These are phyloP conservation scores for Chalciporus sp. DNA, from an alignment of 1,284 basidiomycete genomes.

Conservation along the genomic window DNA sequence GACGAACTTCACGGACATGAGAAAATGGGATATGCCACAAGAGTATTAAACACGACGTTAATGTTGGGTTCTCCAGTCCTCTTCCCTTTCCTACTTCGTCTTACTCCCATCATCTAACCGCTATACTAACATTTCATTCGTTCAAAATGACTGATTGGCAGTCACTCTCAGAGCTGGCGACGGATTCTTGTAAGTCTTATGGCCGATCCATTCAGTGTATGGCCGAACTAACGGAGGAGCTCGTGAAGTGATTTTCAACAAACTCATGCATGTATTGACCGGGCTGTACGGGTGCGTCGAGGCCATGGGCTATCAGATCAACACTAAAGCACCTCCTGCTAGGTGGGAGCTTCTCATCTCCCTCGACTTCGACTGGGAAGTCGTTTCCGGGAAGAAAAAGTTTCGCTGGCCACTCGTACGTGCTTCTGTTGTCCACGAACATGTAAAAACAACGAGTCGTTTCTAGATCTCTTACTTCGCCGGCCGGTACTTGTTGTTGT, in stretches of 20 bases:
- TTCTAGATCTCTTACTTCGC: slow-evolving; percentile 33
- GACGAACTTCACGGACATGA: slow-evolving; percentile 11
- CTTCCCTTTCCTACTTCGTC: slow-evolving; percentile 5
- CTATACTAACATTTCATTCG: slow-evolving; percentile 1
- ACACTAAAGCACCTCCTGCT: slow-evolving; percentile 1
- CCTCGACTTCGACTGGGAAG: slow-evolving; percentile 33
- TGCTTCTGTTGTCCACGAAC: background rate
- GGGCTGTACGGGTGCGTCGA: slow-evolving; percentile 32
- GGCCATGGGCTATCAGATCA: background rate
- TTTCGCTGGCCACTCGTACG: slow-evolving; percentile 37
- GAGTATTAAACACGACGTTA: slow-evolving; percentile 11
- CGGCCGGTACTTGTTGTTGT: slow-evolving; percentile 34
- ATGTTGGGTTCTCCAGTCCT: slow-evolving; percentile 8
- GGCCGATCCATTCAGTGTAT: background rate
- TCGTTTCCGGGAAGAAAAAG: slow-evolving; percentile 32
- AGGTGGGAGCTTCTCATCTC: slow-evolving; percentile 37
- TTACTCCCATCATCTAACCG: background rate
- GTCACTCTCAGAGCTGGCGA: slow-evolving; percentile 24
- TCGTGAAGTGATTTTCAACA: slow-evolving; percentile 27
- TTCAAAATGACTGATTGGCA: slow-evolving; percentile 31
- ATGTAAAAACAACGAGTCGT: background rate
- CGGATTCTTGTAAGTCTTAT: slow-evolving; percentile 24
- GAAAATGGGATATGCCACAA: slow-evolving; percentile 5
- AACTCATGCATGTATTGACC: slow-evolving; percentile 29
- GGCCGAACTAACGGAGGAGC: background rate